Percentiles rank a stretch among this genome's conserved stretches.
phyloP scores from a whole-genome alignment of 441 rosid species.

The Adansonia rubrostipa region DNA sequence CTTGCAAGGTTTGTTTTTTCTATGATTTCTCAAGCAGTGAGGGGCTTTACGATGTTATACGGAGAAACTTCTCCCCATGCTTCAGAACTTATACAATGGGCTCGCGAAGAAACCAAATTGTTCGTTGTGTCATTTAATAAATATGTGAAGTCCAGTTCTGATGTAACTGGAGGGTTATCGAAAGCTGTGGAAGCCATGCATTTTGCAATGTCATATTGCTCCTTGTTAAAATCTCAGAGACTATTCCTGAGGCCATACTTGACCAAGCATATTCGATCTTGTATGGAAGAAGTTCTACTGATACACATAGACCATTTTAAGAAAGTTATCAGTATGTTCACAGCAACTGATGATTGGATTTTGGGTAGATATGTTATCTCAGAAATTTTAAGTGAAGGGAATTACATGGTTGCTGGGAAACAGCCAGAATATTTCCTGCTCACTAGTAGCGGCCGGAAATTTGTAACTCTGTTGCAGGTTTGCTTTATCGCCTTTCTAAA shows the following conservation, averaged over 20 bases:
- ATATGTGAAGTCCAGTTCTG: conserved; percentile 50
- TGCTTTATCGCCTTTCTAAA: conserved; percentile 20
- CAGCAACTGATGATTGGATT: conserved; percentile 59
- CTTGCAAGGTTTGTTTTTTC: conserved; percentile 62
- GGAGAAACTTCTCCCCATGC: conserved; percentile 53
- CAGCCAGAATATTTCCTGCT: conserved; percentile 57
- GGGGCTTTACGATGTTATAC: conserved; percentile 52
- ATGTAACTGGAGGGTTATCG: conserved; percentile 48
- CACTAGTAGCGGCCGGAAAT: conserved; percentile 63
- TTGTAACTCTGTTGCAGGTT: conserved; percentile 66
- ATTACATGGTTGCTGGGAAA: conserved; percentile 42
- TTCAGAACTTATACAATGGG: conserved; percentile 59
- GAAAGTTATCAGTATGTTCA: conserved; percentile 59
- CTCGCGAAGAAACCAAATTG: conserved; percentile 48
- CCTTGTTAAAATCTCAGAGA: conserved; percentile 49
- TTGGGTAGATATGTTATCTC: conserved; percentile 59
- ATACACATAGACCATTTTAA: conserved; percentile 53
- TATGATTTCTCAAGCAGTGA: conserved; percentile 66
- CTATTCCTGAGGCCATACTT: conserved; percentile 46
- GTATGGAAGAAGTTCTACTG: conserved; percentile 53
- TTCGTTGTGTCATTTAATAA: conserved; percentile 44
- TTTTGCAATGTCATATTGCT: conserved; percentile 57
- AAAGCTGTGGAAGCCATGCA: conserved; percentile 52
- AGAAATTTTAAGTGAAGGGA: conserved; percentile 46
- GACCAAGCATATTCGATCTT: conserved; percentile 49